Conservation (phyloP, 495 filamentous ascomycete genomes). For the Hypoxylon subgilvum region DNA sequence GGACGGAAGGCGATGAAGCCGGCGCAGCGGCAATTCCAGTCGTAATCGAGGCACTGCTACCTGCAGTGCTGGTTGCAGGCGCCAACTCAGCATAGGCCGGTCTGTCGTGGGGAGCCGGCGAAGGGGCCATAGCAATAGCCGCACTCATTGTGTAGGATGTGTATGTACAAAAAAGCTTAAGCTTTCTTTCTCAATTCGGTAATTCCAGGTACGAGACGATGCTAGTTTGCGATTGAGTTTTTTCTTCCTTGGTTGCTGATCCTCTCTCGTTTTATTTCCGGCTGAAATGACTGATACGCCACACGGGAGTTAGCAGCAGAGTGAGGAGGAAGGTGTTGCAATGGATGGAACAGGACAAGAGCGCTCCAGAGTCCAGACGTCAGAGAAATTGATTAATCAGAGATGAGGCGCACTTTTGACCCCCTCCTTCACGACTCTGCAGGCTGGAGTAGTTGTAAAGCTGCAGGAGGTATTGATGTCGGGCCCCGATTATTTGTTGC, state of each 20-base stretch:
- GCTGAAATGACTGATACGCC: slow-evolving; percentile 41
- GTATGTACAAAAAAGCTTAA: slow-evolving; percentile 10
- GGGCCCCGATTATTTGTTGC: slow-evolving; percentile 38
- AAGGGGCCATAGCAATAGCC: slow-evolving; percentile 65
- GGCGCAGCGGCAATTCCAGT: slow-evolving; percentile 43
- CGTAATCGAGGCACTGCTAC: slow-evolving; percentile 21
- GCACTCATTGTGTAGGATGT: slow-evolving; percentile 58
- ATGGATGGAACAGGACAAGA: slow-evolving; percentile 30
- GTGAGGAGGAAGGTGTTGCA: slow-evolving; percentile 29
- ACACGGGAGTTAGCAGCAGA: slow-evolving; percentile 36
- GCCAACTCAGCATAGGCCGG: slow-evolving; percentile 56
- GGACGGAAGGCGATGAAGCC: slow-evolving; percentile 51
- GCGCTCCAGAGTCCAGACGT: slow-evolving; percentile 36
- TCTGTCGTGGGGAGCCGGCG: slow-evolving; percentile 64
- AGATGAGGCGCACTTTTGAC: slow-evolving; percentile 33
- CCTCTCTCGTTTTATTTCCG: slow-evolving; percentile 39
- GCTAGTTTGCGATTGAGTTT: slow-evolving; percentile 28
- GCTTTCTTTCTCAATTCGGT: slow-evolving; percentile 26
- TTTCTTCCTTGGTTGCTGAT: slow-evolving; percentile 24
- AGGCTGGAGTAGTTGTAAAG: slow-evolving; percentile 17
- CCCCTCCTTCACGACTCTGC: slow-evolving; percentile 26
- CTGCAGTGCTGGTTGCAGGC: slow-evolving; percentile 46
- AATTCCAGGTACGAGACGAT: slow-evolving; percentile 36
- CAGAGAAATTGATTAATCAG: slow-evolving; percentile 33
- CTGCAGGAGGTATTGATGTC: slow-evolving; percentile 37